Evolutionary conservation across 2,329 filamentous ascomycete species (phyloP), one percentile per base, ranked within the genome.

Genomic region (Endocalyx cinctus): DNA sequence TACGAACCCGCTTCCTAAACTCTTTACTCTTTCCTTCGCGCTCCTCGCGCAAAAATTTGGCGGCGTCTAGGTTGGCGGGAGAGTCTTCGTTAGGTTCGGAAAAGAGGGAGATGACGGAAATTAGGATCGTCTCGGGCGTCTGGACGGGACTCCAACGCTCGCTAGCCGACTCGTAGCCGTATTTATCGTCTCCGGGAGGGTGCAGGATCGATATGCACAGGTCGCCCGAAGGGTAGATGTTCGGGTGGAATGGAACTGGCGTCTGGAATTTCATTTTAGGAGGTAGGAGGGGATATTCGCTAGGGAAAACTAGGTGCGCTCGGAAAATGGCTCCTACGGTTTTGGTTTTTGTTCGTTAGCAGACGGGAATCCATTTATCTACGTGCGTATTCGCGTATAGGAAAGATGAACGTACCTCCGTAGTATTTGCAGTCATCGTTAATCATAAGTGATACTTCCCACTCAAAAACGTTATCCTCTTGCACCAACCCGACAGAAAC

Each of bases 381-480:
- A 14, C 5, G 10, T n/a, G n/a, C n/a, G n/a, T n/a, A n/a, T n/a
- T n/a, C n/a, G n/a, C n/a, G n/a, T n/a, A n/a, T n/a, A n/a, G n/a
- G 20, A 23, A 23, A 23, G n/a, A 23, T 17, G 29, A 25, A 64
- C 77, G 38, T 65, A 90, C 89, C 89, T 52, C 89, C 89, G 52
- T 96, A 96, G 62, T 86, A 85, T 64, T 89, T 90, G 64, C 85
- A 89, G 56, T 94, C 88, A 51, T 96, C 89, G 42, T 79, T 87
- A 46, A 97, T 90, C 90, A 98, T 97, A 41, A 98, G 78, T 85
- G 96, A 95, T 14, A 97, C 88, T 62, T 97, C 89, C 92, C 92
- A 98, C 67, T 94, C 85, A 47, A 96, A 96, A 8, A 97, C 80
- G 58, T 94, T 94, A 64, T 68, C 84, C 59, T 84, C 85, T 52